Evolutionary conservation across 768 basidiomycete genomes (phyloP), one percentile per base, ranked within the genome.

Genomic region (Tylopilus sp.): DNA sequence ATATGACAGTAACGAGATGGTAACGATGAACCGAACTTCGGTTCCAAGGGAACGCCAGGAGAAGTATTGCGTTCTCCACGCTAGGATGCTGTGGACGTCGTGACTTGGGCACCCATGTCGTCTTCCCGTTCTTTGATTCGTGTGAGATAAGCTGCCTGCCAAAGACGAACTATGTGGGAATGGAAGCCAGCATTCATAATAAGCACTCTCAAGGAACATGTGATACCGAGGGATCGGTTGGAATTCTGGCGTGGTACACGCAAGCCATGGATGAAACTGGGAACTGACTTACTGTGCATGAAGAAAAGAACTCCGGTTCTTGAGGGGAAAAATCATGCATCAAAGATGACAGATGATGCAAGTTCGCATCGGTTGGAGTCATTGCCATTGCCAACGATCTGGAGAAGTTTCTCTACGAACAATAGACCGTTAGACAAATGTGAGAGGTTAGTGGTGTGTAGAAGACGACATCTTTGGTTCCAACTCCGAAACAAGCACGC

Each of bases 81-180:
- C 6, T 31, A 14, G 48, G 28, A 33, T 42, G 30, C 36, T 7
- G 28, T 38, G 42, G 26, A 10, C 25, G 26, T 45, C 46, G 33
- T 47, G 36, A 22, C 13, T 45, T 21, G 24, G 48, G 41, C 10
- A 22, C 22, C 17, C 22, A 16, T 34, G 12, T 24, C 31, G 28
- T 26, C 50, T 51, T 52, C 40, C 17, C 5, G 10, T 56, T 52
- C 56, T 54, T 33, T 28, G 21, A 16, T 61, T 58, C 52, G 38
- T 25, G 33, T 28, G 12, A 53, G 37, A 48, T 34, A 22, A 52
- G 47, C 7, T 14, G 44, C 51, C 47, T 63, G 53, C 53, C 53
- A 59, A 44, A 36, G 52, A 51, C 38, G 43, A 29, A 26, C 14
- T 30, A 24, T 2, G 43, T 48, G n/a, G 45, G 46, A 55, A 55